A percentile compares a stretch with the other conserved stretches of the same genome.
phyloP scores from a whole-genome alignment of 2,329 filamentous ascomycete genomes.

The Trichoderma atrobrunneum region DNA sequence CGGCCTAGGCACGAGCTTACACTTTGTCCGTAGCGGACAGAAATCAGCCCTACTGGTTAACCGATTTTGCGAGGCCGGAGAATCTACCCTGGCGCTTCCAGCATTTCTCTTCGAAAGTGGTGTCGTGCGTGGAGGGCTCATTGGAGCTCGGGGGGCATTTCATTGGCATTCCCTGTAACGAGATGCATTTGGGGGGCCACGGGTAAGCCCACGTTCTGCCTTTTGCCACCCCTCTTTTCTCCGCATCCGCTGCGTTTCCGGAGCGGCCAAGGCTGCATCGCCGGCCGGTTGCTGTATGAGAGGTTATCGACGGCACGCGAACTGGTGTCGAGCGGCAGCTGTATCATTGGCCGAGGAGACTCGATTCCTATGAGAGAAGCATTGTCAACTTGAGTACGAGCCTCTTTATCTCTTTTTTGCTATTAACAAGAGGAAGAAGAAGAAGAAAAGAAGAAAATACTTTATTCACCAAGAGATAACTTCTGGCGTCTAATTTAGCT shows the following conservation, averaged over 20 bases:
- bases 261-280: neutral
- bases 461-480: neutral
- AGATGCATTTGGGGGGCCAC: conserved; percentile 1
- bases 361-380: neutral
- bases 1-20: neutral
- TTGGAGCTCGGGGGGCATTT: neutral
- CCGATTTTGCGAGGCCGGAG: neutral
- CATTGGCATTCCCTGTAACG: neutral
- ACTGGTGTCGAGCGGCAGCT: neutral
- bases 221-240: neutral
- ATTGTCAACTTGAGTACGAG: neutral
- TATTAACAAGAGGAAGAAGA: too few species aligned
- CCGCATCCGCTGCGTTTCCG: neutral
- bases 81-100: neutral
- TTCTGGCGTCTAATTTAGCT: neutral
- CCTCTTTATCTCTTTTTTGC: neutral
- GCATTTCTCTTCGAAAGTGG: neutral
- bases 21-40: neutral
- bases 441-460: neutral
- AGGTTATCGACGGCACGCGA: neutral
- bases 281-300: neutral
- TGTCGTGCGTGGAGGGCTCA: neutral
- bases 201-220: neutral
- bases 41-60: neutral
- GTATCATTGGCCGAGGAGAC: neutral